Conservation (phyloP, 2,329 filamentous ascomycete species). For the Raffaelea deltoideospora region DNA sequence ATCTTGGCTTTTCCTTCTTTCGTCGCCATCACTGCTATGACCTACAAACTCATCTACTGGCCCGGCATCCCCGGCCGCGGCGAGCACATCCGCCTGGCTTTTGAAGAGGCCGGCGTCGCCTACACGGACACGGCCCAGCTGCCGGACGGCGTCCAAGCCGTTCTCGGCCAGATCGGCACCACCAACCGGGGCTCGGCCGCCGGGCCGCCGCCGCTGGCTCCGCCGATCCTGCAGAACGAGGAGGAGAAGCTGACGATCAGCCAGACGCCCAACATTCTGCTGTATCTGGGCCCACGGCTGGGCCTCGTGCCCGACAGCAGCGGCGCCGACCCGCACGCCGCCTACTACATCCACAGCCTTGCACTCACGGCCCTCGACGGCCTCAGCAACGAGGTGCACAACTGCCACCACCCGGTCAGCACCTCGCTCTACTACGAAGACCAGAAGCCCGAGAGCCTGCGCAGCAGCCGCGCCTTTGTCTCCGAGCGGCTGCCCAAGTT, state of each 20-base stretch:
- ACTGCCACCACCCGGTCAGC: slow-evolving; percentile 60
- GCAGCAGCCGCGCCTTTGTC: slow-evolving; percentile 41
- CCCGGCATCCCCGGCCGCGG: slow-evolving; percentile 57
- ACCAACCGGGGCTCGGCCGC: slow-evolving; percentile 30
- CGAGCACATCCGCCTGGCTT: slow-evolving; percentile 55
- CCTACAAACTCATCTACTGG: slow-evolving; percentile 62
- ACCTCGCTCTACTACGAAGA: slow-evolving; percentile 52
- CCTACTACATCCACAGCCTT: slow-evolving; percentile 47
- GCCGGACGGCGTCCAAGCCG: slow-evolving; percentile 30
- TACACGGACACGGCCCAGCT: slow-evolving; percentile 45
- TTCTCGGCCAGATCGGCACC: slow-evolving; percentile 31
- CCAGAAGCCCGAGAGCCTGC: slow-evolving; percentile 52
- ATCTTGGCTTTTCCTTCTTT: no score
- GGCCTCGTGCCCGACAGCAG: slow-evolving; percentile 38
- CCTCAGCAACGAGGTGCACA: slow-evolving; percentile 56
- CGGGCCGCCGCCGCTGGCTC: slow-evolving; percentile 52
- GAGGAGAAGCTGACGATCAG: slow-evolving; percentile 44
- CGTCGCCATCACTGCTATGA: no score
- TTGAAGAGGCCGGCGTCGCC: slow-evolving; percentile 50
- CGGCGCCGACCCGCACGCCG: slow-evolving; percentile 19
- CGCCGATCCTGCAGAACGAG: slow-evolving; percentile 50
- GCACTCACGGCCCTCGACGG: slow-evolving; percentile 56
- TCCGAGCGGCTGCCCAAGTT: slow-evolving; percentile 55
- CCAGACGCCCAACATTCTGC: slow-evolving; percentile 59
- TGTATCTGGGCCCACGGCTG: slow-evolving; percentile 50